Evolutionary conservation across 169 alveolate species (phyloP), one percentile per base, ranked within the genome.

Genomic region (Plasmodium blacklocki): DNA sequence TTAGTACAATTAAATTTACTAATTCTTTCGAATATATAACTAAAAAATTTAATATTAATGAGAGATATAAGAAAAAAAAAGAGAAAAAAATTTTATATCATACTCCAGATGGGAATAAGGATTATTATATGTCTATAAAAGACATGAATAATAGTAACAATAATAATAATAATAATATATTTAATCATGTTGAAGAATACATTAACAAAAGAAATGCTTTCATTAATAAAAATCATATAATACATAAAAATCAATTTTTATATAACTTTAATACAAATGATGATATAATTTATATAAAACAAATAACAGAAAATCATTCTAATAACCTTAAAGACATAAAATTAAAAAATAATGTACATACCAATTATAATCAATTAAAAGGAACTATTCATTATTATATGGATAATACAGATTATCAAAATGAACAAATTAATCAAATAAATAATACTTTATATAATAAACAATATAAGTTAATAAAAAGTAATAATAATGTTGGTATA

Each of bases 191-290:
- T 39, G 9, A 39, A 39, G 47, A 39, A 39, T 39, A 39, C 9
- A 39, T 39, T 14, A 19, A n/a, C 23, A 9, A 60, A 9, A 60
- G 14, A 60, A 18, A 60, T 9, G 15, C 15, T 23, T 66, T 19
- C 74, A 29, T 26, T 26, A 0, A 12, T 47, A 78, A 23, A 32
- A 70, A 63, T 0, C 71, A 50, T 56, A 2, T 11, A 3, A 29
- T 59, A 1, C 29, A 64, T 45, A 78, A 78, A 23, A 45, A 78
- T 45, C 19, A 49, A 45, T 7, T 66, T 26, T 54, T 18, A 32
- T 78, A 50, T 66, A 78, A 45, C 56, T 19, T 66, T 9, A 66
- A 78, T 70, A 78, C 78, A 12, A 70, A 78, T 23, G 39, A 78
- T 70, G 68, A 78, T 7, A 50, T 78, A 14, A 78, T 63, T 3